A percentile compares a stretch with the other conserved stretches of the same genome.
phyloP scores from a whole-genome alignment of 345 rosid genomes.

The Boechera divaricarpa region DNA sequence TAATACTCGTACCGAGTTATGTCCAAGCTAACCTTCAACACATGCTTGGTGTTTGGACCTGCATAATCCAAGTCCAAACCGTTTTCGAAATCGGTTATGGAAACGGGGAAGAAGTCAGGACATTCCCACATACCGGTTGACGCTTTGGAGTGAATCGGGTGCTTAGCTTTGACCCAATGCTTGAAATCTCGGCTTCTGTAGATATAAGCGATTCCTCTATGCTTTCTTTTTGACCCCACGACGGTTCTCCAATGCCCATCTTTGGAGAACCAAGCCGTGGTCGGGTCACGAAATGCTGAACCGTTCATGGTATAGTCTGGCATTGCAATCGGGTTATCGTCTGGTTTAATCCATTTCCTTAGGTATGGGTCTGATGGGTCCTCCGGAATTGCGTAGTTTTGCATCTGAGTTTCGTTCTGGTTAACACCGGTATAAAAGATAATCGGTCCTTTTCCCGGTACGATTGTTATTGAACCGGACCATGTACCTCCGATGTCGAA shows the following conservation, averaged over 20 bases:
- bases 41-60: constrained; percentile 50
- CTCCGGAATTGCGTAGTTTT: constrained; percentile 75
- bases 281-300: constrained; percentile 88
- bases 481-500: constrained; percentile 81
- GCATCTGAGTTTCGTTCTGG: constrained; percentile 54
- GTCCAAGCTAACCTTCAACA: constrained; percentile 80
- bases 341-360: constrained; percentile 78
- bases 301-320: constrained; percentile 64
- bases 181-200: constrained; percentile 72
- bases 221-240: constrained; percentile 60
- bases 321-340: constrained; percentile 60
- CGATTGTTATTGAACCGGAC: constrained; percentile 91
- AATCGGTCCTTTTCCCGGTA: constrained; percentile 62
- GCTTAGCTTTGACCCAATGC: constrained; percentile 68
- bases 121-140: constrained; percentile 92
- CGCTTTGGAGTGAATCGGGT: constrained; percentile 61
- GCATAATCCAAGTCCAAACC: constrained; percentile 60
- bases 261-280: constrained; percentile 72
- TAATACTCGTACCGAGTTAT: constrained; percentile 75
- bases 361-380: constrained; percentile 80
- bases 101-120: constrained; percentile 85
- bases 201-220: constrained; percentile 65
- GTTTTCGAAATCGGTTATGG: constrained; percentile 33
- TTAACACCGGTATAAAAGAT: constrained; percentile 82
- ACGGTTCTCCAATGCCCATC: constrained; percentile 68